phyloP scores from a whole-genome alignment of 2,329 filamentous ascomycete species.

The Hypoxylon sp. region DNA sequence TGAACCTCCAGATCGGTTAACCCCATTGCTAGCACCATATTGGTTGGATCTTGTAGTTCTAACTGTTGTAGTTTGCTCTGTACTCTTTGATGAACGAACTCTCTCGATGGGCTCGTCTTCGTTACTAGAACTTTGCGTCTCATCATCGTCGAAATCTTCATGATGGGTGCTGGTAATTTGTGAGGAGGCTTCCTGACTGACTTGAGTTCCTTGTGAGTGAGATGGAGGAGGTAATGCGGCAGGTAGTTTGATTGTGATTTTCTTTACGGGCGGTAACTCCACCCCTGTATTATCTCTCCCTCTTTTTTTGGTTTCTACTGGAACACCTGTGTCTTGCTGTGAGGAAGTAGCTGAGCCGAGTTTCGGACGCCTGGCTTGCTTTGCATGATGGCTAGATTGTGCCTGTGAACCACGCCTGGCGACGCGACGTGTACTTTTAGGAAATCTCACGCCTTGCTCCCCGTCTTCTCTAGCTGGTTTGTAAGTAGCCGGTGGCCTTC shows the following conservation, averaged over 20 bases:
- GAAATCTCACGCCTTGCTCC: neutral
- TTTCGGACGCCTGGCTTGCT: neutral
- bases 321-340: neutral
- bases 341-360: neutral
- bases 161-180: neutral
- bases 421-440: conserved; percentile 11
- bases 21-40: neutral
- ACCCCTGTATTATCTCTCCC: neutral
- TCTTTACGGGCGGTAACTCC: conserved; percentile 14
- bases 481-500: conserved; percentile 16
- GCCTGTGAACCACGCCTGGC: conserved; percentile 25
- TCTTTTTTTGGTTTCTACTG: conserved; percentile 9
- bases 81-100: neutral
- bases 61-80: neutral
- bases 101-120: neutral
- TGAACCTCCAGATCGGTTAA: neutral
- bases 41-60: neutral
- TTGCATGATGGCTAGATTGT: neutral
- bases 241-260: conserved; percentile 20
- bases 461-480: no score
- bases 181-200: neutral
- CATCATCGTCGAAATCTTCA: conserved; percentile 3
- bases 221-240: no score
- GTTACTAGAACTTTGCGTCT: neutral
- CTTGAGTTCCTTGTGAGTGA: neutral